These are phyloP conservation scores for Starmerella roubikii DNA, from an alignment of 805 yeast species.

Conservation along the genomic window DNA sequence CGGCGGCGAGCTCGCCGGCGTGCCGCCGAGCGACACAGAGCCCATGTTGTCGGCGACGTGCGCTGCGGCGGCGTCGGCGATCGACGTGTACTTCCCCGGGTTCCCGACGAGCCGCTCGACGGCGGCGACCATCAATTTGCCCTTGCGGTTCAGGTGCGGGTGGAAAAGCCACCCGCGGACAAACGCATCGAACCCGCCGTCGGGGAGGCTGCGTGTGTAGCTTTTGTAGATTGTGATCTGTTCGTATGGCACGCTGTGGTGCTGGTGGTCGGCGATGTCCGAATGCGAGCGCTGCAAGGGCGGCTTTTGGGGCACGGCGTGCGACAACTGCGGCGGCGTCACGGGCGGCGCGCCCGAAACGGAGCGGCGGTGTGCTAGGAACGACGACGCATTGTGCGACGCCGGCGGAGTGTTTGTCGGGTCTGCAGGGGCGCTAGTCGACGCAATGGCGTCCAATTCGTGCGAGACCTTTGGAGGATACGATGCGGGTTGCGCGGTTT, in stretches of 20 bases:
- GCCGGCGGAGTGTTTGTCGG: too few relatives aligned
- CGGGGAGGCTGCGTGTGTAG: slow-evolving; percentile 12
- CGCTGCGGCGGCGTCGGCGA: slow-evolving; percentile 12
- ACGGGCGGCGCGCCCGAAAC: not conserved
- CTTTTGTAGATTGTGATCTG: slow-evolving; percentile 12
- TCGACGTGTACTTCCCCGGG: slow-evolving; percentile 20
- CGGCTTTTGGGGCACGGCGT: not conserved
- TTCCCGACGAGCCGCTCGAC: slow-evolving; percentile 21
- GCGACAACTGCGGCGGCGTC: not conserved
- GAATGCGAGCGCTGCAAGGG: slow-evolving; percentile 4
- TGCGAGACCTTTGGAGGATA: too few relatives aligned
- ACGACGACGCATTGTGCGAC: too few relatives aligned
- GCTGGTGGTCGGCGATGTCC: not conserved
- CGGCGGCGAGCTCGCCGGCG: not conserved
- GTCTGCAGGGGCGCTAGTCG: too few relatives aligned
- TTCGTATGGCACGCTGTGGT: slow-evolving; percentile 3
- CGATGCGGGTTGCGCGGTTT: too few relatives aligned
- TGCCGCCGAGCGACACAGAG: not conserved
- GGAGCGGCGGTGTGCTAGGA: too few relatives aligned
- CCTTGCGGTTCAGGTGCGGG: slow-evolving; percentile 63
- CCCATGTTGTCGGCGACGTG: slow-evolving; percentile 1
- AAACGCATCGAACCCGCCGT: slow-evolving; percentile 2
- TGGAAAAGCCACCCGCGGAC: slow-evolving; percentile 60
- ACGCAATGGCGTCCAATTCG: too few relatives aligned
- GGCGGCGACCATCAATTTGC: slow-evolving; percentile 38